A percentile compares a stretch with the other conserved stretches of the same genome.
phyloP scores from a whole-genome alignment of 176 grass and related monocot genomes.

The Cenchrus fungigraminus region DNA sequence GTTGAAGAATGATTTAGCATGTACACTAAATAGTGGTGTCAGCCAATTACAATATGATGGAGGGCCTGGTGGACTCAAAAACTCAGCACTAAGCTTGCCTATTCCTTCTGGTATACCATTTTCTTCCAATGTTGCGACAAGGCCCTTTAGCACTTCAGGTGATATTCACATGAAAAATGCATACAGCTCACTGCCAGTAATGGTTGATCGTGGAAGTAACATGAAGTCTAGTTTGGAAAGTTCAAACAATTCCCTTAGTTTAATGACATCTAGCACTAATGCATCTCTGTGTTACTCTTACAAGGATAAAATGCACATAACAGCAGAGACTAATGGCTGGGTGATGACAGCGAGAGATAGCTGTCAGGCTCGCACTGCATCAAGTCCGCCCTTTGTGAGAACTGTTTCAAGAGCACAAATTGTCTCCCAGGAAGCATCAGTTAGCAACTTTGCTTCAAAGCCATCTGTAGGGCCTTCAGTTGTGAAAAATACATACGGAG shows the following conservation, averaged over 20 bases:
- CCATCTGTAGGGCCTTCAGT: slow-evolving; percentile 16
- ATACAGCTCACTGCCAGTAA: slow-evolving; percentile 24
- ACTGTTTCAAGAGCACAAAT: slow-evolving; percentile 19
- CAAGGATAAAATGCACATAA: slow-evolving; percentile 49
- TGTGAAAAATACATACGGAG: neutral
- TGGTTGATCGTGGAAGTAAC: slow-evolving; percentile 33
- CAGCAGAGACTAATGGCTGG: slow-evolving; percentile 48
- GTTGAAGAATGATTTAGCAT: slow-evolving; percentile 1
- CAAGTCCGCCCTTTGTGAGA: slow-evolving; percentile 34
- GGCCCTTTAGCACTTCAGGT: slow-evolving; percentile 28
- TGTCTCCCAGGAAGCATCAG: slow-evolving; percentile 45
- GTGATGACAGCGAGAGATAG: slow-evolving; percentile 46
- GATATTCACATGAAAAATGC: slow-evolving; percentile 9
- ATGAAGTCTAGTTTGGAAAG: slow-evolving; percentile 43
- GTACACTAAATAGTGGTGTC: slow-evolving; percentile 10
- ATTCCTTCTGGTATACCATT: slow-evolving; percentile 40
- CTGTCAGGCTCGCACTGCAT: slow-evolving; percentile 14
- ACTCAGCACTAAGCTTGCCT: slow-evolving; percentile 19
- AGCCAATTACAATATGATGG: slow-evolving; percentile 31
- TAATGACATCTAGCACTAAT: slow-evolving; percentile 47
- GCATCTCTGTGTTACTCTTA: slow-evolving; percentile 47
- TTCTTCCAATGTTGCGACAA: slow-evolving; percentile 30
- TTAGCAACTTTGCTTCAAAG: slow-evolving; percentile 38
- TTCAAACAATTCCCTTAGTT: slow-evolving; percentile 41
- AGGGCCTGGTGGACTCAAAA: slow-evolving; percentile 37